A percentile compares a stretch with the other conserved stretches of the same genome.
These are phyloP conservation scores for Phalaenopsis equestris DNA, from an alignment of 106 monocot genomes.

Conservation along the genomic window DNA sequence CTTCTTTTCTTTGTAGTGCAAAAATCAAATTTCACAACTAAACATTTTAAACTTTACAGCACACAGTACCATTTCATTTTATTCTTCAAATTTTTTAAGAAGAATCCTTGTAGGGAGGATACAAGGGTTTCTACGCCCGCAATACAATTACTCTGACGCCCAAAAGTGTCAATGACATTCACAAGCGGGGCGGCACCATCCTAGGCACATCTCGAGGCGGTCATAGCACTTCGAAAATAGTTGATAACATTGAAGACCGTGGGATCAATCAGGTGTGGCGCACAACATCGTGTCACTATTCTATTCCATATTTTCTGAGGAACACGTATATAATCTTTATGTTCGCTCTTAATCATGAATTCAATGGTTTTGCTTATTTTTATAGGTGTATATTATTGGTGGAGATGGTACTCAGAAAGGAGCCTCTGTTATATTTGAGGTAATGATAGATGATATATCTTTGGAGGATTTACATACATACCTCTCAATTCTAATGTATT, in stretches of 20 bases:
- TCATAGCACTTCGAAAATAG: constrained; percentile 28
- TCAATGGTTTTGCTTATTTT: constrained; percentile 2
- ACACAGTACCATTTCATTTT: not conserved
- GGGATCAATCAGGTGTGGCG: constrained; percentile 28
- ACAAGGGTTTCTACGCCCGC: constrained; percentile 30
- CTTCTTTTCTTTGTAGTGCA: no score
- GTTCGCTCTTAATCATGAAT: not conserved
- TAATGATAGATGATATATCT: not conserved
- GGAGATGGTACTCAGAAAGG: constrained; percentile 38
- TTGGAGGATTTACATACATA: not conserved
- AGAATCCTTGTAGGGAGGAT: constrained; percentile 17
- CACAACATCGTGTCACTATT: not conserved
- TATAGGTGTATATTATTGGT: constrained; percentile 34
- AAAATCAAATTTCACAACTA: no score
- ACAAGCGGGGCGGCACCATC: constrained; percentile 31
- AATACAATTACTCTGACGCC: constrained; percentile 30
- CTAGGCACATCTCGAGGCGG: constrained; percentile 32
- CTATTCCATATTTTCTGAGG: not conserved
- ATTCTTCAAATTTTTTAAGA: not conserved
- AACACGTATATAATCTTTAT: not conserved
- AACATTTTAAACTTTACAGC: not conserved
- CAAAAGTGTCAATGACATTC: constrained; percentile 30
- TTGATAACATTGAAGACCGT: constrained; percentile 31
- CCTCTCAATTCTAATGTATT: not conserved
- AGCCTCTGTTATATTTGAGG: constrained; percentile 36